Base-by-base conservation (phyloP, 176 grass and related monocot genomes). In the Musa troglodytarum region DNA sequence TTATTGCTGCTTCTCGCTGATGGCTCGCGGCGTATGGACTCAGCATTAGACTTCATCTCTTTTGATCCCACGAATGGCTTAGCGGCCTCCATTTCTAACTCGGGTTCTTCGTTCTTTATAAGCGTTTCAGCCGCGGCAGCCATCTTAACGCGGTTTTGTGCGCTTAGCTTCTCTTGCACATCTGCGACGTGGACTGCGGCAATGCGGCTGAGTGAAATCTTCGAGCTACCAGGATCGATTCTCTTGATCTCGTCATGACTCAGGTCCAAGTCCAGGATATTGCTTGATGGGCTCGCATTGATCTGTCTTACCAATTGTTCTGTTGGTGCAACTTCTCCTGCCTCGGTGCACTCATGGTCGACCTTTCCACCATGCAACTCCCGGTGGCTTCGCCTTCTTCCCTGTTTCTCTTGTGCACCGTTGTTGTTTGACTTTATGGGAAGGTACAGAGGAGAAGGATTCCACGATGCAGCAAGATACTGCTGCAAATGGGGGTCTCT, bases 391-490 rank as follows among this genome's bases (percentile, higher is more conserved):
- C 69, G 81, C 34, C 79, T 91, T 82, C 24, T 87, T 83, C 74
- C 56, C 22, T 82, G 85, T 81, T 85, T 96, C 73, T 84, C 87
- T 54, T 62, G 77, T 49, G 77, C 63, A 69, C 76, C 88, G 70
- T 81, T 88, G 65, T 78, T 87, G 58, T 77, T 91, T 15, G 81
- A 77, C 49, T 91, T 91, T 69, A 96, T 75, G 26, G 92, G 92
- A 76, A 96, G 88, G 84, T 91, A 96, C 65, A 86, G 82, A 22
- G 77, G 79, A 59, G 92, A 91, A 74, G 84, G 87, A 81, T 49
- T 86, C 76, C 73, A 79, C 14, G 81, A 84, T 79, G 80, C 92
- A 61, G 92, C 79, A 7, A 96, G 81, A 70, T 91, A 91, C 57
- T 86, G 83, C 52, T 88, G 92, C 54, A 96, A 76, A 86, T 86